Evolutionary conservation across 768 basidiomycete genomes (phyloP).

Genomic region (Mrakia gelida): DNA sequence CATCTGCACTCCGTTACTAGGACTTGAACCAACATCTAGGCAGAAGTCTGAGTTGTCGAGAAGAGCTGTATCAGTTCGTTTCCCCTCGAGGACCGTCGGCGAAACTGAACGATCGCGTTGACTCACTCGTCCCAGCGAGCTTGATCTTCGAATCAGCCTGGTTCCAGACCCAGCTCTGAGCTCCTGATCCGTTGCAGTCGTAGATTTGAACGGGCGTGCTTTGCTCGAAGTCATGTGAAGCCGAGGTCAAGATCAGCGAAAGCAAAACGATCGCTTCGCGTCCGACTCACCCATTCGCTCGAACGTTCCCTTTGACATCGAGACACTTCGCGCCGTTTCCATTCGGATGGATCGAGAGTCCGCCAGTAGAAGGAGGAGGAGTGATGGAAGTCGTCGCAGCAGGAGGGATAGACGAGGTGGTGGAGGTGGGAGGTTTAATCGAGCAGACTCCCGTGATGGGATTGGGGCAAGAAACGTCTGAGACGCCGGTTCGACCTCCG

Average conservation of each 20-base stretch:
- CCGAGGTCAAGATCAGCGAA: background rate
- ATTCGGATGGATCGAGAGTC: background rate
- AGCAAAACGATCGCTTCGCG: background rate
- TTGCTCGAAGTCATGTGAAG: background rate
- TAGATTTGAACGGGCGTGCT: constrained; percentile 14
- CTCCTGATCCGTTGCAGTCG: constrained; percentile 4
- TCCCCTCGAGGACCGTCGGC: background rate
- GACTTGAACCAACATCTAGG: background rate
- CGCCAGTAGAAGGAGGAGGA: background rate
- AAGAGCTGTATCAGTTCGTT: background rate
- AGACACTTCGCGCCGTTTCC: background rate
- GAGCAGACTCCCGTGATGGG: background rate
- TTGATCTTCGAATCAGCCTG: constrained; percentile 11
- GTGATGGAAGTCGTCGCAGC: background rate
- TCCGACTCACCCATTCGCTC: constrained; percentile 4
- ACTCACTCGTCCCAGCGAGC: constrained; percentile 4
- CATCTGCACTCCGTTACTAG: background rate
- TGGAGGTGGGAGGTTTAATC: too few species aligned
- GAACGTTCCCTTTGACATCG: background rate
- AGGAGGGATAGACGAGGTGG: too few species aligned
- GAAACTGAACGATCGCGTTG: too few species aligned
- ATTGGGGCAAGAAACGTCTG: background rate
- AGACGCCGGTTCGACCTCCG: background rate
- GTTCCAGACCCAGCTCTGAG: constrained; percentile 1
- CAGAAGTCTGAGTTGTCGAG: background rate